phyloP scores from a whole-genome alignment of 768 basidiomycete genomes.

The Boletus speciosus region DNA sequence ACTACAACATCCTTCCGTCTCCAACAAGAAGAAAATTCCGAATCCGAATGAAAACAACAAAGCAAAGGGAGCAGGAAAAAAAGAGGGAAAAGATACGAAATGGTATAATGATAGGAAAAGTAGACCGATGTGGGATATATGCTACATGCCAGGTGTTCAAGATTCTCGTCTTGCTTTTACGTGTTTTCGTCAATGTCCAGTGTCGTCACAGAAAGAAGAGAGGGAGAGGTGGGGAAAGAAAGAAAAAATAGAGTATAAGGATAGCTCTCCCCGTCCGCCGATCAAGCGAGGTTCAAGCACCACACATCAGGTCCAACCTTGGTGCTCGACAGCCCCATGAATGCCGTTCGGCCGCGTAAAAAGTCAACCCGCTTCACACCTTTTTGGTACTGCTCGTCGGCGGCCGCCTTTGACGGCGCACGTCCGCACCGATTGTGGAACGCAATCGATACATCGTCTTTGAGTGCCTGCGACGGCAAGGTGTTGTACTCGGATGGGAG shows the following conservation, averaged over 20 bases:
- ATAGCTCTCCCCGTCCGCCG: conserved; percentile 7
- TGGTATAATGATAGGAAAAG: conserved; percentile 28
- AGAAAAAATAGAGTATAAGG: conserved; percentile 25
- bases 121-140: conserved; percentile 11
- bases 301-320: conserved; percentile 37
- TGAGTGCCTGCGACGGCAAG: conserved; percentile 32
- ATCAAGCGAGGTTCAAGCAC: conserved; percentile 29
- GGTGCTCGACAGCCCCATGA: conserved; percentile 46
- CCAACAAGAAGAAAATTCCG: neutral
- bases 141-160: conserved; percentile 21
- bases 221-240: neutral
- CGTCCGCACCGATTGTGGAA: conserved; percentile 41
- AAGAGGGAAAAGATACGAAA: neutral
- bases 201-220: neutral
- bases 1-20: conserved; percentile 10
- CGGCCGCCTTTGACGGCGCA: conserved; percentile 27
- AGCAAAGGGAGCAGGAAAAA: neutral
- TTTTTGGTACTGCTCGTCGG: conserved; percentile 40
- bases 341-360: conserved; percentile 38
- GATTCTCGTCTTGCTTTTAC: conserved; percentile 9
- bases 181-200: conserved; percentile 18
- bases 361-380: conserved; percentile 57
- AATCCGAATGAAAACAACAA: conserved; percentile 1
- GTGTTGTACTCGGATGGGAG: conserved; percentile 39
- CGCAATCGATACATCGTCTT: conserved; percentile 38